Evolutionary conservation across 1,139 yeast species (phyloP), one percentile per base, ranked within the genome.

Genomic region (Suhomyces bokatorum): DNA sequence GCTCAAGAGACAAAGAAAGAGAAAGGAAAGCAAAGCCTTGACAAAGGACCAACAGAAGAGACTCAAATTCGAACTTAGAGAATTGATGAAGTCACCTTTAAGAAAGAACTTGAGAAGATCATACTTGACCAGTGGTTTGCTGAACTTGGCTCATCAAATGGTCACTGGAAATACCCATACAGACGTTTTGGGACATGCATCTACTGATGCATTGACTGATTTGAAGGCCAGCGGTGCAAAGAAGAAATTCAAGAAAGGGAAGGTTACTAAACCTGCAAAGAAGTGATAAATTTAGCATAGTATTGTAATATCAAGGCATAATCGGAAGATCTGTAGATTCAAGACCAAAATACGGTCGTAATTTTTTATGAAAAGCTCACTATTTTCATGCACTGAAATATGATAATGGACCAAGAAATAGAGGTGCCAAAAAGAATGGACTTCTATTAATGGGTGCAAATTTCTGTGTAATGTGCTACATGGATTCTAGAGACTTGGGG

Each of bases 91-190:
- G 4, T 68, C 66, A 40, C 87, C 88, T 1, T 73, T 93, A 17
- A 75, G 89, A 54, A 83, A 83, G 56, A 86, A 87, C 49, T 68
- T 78, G 37, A 75, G 93, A 64, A 75, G 83, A 59, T 82, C 85
- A 39, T 93, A 91, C 62, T 70, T 93, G 48, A 90, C 98, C 6
- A 85, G 91, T 56, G 99, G 99, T 0, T 66, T 85, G 33, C 77
- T 78, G 37, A 91, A 91, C 58, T 70, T 91, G 55, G 99, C 99
- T 1, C 96, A 90, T 61, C 78, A 86, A 63, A 75, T 90, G 59
- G 78, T 87, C 5, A 76, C 82, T 35, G 95, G 95, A 15, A 75
- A 80, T 46, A 82, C 87, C 3, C 93, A 87, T 59, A 71, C 75
- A 34, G 77, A 77, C 22, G 83, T 90, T 38, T 69, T 89, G 55